phyloP scores from a whole-genome alignment of 345 rosid genomes.

The Cardamine resedifolia region DNA sequence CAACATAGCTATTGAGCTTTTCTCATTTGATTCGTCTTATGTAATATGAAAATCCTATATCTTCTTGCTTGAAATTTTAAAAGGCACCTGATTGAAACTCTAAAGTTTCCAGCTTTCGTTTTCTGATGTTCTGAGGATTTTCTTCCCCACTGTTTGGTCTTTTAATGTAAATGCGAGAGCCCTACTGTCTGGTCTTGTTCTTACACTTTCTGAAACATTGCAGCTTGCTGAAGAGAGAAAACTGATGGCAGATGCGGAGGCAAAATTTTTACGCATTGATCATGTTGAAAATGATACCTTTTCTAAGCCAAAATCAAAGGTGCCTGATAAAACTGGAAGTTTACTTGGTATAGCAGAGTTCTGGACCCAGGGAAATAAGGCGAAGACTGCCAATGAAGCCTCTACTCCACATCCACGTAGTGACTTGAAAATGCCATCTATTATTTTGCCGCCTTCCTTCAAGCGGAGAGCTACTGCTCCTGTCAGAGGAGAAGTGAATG shows the following conservation, averaged over 20 bases:
- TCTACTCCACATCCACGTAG: conserved; percentile 1
- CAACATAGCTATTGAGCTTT: neutral
- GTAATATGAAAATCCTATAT: neutral
- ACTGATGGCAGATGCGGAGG: conserved; percentile 35
- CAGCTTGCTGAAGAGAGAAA: conserved; percentile 37
- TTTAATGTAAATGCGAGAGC: neutral
- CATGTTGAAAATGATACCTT: neutral
- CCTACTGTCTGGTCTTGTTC: conserved; percentile 1
- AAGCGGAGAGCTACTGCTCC: conserved; percentile 32
- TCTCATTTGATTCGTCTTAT: neutral
- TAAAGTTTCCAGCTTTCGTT: conserved; percentile 5
- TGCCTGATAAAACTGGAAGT: conserved; percentile 30
- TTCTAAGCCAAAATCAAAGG: conserved; percentile 23
- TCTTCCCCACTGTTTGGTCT: neutral
- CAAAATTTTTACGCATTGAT: conserved; percentile 13
- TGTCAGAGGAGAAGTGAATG: conserved; percentile 10
- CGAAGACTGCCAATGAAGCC: conserved; percentile 5
- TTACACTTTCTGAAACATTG: neutral
- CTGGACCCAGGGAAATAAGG: conserved; percentile 27
- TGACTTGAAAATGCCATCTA: conserved; percentile 25
- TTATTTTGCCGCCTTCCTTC: conserved; percentile 38
- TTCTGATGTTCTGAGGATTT: neutral
- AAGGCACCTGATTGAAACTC: neutral
- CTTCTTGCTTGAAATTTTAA: neutral
- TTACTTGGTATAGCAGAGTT: conserved; percentile 36